Conservation (phyloP, 176 grass and related monocot genomes). For the Musa itinerans region DNA sequence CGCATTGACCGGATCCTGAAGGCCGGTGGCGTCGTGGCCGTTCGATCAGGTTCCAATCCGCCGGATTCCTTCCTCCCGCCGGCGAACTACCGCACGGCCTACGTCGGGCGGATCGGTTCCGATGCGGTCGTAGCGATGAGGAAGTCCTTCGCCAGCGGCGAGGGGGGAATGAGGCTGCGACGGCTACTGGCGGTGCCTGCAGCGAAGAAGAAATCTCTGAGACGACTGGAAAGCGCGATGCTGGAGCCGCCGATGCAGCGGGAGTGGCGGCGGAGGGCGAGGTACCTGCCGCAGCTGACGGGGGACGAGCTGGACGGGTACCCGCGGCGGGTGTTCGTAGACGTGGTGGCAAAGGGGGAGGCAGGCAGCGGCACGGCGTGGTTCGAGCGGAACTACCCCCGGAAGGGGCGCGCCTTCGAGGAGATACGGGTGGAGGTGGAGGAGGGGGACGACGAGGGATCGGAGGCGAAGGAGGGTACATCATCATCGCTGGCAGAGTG, state of each 20-base stretch:
- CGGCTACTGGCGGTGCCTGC: conserved; percentile 26
- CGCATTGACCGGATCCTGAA: conserved; percentile 23
- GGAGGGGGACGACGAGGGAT: not conserved
- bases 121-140: conserved; percentile 16
- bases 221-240: conserved; percentile 38
- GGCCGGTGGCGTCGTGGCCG: conserved; percentile 25
- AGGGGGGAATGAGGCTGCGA: not conserved
- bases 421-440: conserved; percentile 31
- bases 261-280: conserved; percentile 16
- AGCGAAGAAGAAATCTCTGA: conserved; percentile 29
- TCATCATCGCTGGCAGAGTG: conserved; percentile 28
- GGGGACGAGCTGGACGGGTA: conserved; percentile 33
- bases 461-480: not conserved
- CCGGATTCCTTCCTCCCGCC: conserved; percentile 16
- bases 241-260: conserved; percentile 37
- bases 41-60: not conserved
- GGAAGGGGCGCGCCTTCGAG: conserved; percentile 36
- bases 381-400: conserved; percentile 48
- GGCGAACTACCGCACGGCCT: conserved; percentile 30
- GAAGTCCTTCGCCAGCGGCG: conserved; percentile 8
- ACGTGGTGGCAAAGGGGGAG: conserved; percentile 16
- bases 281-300: conserved; percentile 33
- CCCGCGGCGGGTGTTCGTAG: conserved; percentile 37
- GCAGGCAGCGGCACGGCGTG: conserved; percentile 22
- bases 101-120: conserved; percentile 16